A percentile compares a stretch with the other conserved stretches of the same genome.
These are phyloP conservation scores for Daldinia loculata DNA, from an alignment of 495 filamentous ascomycete genomes.

Conservation along the genomic window DNA sequence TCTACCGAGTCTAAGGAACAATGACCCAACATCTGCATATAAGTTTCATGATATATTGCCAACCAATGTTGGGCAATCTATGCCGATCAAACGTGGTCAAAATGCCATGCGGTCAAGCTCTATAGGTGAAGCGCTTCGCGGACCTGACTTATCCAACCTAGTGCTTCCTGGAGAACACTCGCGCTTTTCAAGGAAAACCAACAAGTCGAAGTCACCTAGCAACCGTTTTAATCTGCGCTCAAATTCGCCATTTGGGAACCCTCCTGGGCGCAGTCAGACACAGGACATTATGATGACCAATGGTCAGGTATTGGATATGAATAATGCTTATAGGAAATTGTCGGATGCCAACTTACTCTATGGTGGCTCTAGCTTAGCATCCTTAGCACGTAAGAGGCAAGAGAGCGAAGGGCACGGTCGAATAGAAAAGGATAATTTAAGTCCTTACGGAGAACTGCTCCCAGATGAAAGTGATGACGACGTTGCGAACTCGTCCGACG, in stretches of 20 bases:
- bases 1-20: slow-evolving; percentile 37
- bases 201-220: slow-evolving; percentile 70
- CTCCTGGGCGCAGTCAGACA: slow-evolving; percentile 51
- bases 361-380: slow-evolving; percentile 63
- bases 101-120: slow-evolving; percentile 54
- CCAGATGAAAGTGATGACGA: slow-evolving; percentile 64
- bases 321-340: slow-evolving; percentile 67
- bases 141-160: slow-evolving; percentile 53
- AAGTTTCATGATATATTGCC: slow-evolving; percentile 63
- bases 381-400: slow-evolving; percentile 57
- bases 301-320: slow-evolving; percentile 64
- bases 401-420: slow-evolving; percentile 63
- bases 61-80: slow-evolving; percentile 54
- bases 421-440: slow-evolving; percentile 75
- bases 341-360: slow-evolving; percentile 70
- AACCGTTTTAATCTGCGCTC: slow-evolving; percentile 65
- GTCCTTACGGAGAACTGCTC: slow-evolving; percentile 67
- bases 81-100: slow-evolving; percentile 54
- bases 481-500: slow-evolving; percentile 57
- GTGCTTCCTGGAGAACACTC: slow-evolving; percentile 55
- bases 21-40: slow-evolving; percentile 58
- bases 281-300: slow-evolving; percentile 57
- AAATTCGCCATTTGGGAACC: slow-evolving; percentile 62
- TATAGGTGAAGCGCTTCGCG: slow-evolving; percentile 60
- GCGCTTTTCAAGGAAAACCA: slow-evolving; percentile 59